A percentile compares a stretch with the other conserved stretches of the same genome.
phyloP scores from a whole-genome alignment of 1,139 yeast species.

The Taphrina betulina region DNA sequence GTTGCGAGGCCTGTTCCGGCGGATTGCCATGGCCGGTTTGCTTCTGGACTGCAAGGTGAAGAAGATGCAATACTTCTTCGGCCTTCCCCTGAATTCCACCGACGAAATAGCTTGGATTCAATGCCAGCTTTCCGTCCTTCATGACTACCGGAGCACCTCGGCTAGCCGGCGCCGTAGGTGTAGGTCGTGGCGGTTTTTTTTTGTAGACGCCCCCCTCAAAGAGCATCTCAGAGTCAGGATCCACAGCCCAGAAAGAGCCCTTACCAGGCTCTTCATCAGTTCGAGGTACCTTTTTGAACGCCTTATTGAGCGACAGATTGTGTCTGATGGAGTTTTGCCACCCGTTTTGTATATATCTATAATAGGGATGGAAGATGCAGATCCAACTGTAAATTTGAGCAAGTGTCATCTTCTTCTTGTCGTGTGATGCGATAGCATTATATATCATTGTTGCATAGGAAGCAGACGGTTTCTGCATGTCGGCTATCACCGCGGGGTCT shows the following conservation, averaged over 20 bases:
- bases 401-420: constrained; percentile 64
- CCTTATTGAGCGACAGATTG: constrained; percentile 78
- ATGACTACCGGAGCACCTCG: constrained; percentile 33
- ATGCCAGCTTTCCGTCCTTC: constrained; percentile 35
- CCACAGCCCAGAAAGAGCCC: constrained; percentile 92
- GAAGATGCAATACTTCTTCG: constrained; percentile 36
- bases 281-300: constrained; percentile 72
- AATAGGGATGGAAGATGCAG: constrained; percentile 84
- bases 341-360: constrained; percentile 89
- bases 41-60: constrained; percentile 33
- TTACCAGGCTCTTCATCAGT: constrained; percentile 56
- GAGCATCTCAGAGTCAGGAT: constrained; percentile 43
- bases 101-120: constrained; percentile 35
- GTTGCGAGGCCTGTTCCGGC: constrained; percentile 37
- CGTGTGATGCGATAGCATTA: constrained; percentile 66
- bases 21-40: constrained; percentile 35
- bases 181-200: constrained; percentile 49
- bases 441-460: constrained; percentile 79
- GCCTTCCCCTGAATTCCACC: constrained; percentile 34
- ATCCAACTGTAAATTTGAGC: constrained; percentile 84
- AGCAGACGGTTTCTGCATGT: constrained; percentile 65
- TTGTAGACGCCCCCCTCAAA: constrained; percentile 58
- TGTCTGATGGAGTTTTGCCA: constrained; percentile 96
- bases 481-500: constrained; percentile 29
- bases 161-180: constrained; percentile 32